Evolutionary conservation across 1,284 basidiomycete species (phyloP).

Genomic region (Melampsora americana): DNA sequence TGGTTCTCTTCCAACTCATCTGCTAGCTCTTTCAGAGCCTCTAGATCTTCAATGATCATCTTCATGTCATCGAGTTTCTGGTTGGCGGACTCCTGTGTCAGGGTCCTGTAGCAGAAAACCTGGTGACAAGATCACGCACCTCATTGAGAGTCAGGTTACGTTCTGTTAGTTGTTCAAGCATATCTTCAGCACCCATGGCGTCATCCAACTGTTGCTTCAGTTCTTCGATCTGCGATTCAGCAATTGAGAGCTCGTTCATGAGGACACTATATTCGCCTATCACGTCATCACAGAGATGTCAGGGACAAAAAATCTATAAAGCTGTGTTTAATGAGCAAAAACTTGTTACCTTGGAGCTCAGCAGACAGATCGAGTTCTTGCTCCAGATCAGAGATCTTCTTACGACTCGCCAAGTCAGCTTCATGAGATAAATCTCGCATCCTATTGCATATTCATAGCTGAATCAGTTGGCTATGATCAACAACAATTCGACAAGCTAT

Average conservation of each 20-base stretch:
- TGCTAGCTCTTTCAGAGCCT: slow-evolving; percentile 88
- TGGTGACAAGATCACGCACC: slow-evolving; percentile 56
- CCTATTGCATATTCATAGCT: slow-evolving; percentile 66
- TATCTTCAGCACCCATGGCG: slow-evolving; percentile 89
- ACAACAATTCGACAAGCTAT: background rate
- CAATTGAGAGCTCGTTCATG: slow-evolving; percentile 73
- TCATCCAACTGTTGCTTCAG: slow-evolving; percentile 93
- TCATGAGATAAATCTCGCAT: slow-evolving; percentile 83
- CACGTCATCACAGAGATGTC: slow-evolving; percentile 18
- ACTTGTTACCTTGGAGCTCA: slow-evolving; percentile 53
- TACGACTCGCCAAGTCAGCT: slow-evolving; percentile 77
- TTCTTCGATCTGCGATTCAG: slow-evolving; percentile 86
- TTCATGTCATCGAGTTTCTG: slow-evolving; percentile 96
- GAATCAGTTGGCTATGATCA: background rate
- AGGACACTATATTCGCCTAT: slow-evolving; percentile 74
- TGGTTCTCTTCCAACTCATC: slow-evolving; percentile 98
- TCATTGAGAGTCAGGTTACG: slow-evolving; percentile 86
- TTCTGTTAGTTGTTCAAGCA: slow-evolving; percentile 92
- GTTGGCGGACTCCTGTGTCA: slow-evolving; percentile 41
- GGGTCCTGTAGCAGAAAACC: background rate
- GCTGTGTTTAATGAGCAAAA: slow-evolving; percentile 12
- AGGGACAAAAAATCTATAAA: slow-evolving; percentile 45
- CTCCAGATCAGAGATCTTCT: slow-evolving; percentile 80
- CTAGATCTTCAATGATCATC: slow-evolving; percentile 89
- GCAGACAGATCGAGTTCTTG: slow-evolving; percentile 66